Percentiles rank a stretch among this genome's conserved stretches.
Conservation (phyloP, 495 filamentous ascomycete species). For the Trichoderma parareesei region DNA sequence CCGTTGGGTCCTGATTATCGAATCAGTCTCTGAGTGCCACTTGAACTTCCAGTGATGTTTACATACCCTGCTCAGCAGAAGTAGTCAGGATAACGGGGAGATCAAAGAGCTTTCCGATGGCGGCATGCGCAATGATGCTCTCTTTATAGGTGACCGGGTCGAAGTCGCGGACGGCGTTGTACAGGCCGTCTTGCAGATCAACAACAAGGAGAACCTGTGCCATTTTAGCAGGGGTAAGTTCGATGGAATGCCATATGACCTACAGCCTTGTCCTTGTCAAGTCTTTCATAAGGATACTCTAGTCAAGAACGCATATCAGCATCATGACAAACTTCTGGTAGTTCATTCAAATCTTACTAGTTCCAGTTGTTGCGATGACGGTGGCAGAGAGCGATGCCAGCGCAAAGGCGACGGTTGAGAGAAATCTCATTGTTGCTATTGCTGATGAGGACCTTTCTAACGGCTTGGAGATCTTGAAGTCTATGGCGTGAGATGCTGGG, state of each 20-base stretch:
- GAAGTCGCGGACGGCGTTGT: conserved; percentile 8
- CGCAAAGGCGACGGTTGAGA: background rate
- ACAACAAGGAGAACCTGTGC: conserved; percentile 9
- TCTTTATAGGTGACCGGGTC: conserved; percentile 53
- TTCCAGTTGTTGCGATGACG: background rate
- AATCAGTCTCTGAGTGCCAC: background rate
- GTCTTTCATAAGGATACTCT: conserved; percentile 9
- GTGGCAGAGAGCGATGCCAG: background rate
- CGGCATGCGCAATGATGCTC: conserved; percentile 61
- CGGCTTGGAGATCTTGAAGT: background rate
- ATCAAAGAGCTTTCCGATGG: conserved; percentile 56
- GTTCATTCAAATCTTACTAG: background rate
- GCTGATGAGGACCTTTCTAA: background rate
- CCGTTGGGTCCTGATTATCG: conserved; percentile 53
- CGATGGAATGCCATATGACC: background rate
- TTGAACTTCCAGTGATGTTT: background rate
- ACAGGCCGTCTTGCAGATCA: conserved; percentile 11
- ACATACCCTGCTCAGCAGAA: conserved; percentile 47
- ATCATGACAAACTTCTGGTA: background rate
- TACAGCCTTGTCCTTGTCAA: conserved; percentile 11
- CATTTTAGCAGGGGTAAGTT: background rate
- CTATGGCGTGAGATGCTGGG: background rate
- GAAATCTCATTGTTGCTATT: background rate
- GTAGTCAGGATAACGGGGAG: conserved; percentile 64
- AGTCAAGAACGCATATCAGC: background rate